These are phyloP conservation scores for Cutaneotrichosporon cutaneum DNA, from an alignment of 1,284 basidiomycete species.

Conservation along the genomic window DNA sequence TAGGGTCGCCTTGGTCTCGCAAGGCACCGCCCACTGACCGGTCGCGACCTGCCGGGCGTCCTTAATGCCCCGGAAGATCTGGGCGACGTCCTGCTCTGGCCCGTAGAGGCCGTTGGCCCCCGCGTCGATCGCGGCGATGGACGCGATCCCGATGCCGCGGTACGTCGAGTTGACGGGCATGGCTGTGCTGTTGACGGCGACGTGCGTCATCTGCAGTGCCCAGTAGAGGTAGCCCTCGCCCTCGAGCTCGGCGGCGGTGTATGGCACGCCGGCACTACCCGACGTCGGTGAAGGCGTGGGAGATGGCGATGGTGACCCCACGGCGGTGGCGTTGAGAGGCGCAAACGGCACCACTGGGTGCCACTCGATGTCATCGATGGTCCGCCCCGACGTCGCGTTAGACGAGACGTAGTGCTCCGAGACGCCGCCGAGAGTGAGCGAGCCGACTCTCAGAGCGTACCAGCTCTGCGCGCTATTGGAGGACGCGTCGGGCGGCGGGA, in stretches of 20 bases:
- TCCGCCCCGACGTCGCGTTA: constrained; percentile 25
- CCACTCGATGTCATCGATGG: constrained; percentile 44
- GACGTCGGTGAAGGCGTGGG: not conserved
- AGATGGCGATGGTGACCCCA: not conserved
- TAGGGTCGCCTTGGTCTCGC: constrained; percentile 65
- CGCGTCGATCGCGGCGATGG: constrained; percentile 75
- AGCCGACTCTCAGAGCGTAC: constrained; percentile 28
- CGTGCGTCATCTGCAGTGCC: constrained; percentile 64
- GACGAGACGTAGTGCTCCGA: constrained; percentile 35
- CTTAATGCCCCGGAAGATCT: constrained; percentile 64
- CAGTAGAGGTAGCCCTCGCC: constrained; percentile 67
- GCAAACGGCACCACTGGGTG: constrained; percentile 43
- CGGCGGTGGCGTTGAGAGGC: not conserved
- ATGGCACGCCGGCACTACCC: not conserved
- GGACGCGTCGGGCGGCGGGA: not conserved
- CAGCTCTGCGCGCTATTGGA: constrained; percentile 14
- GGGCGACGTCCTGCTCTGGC: constrained; percentile 72
- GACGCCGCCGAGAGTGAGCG: constrained; percentile 45
- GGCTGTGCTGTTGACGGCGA: constrained; percentile 65
- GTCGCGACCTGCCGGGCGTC: constrained; percentile 65
- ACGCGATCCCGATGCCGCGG: constrained; percentile 59
- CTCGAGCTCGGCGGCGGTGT: constrained; percentile 26
- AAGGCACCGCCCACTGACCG: constrained; percentile 81
- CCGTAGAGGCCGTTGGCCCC: constrained; percentile 77
- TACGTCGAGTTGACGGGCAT: constrained; percentile 67